These are phyloP conservation scores for Zygosaccharomyces gambellarensis DNA, from an alignment of 805 yeast species.

Conservation along the genomic window DNA sequence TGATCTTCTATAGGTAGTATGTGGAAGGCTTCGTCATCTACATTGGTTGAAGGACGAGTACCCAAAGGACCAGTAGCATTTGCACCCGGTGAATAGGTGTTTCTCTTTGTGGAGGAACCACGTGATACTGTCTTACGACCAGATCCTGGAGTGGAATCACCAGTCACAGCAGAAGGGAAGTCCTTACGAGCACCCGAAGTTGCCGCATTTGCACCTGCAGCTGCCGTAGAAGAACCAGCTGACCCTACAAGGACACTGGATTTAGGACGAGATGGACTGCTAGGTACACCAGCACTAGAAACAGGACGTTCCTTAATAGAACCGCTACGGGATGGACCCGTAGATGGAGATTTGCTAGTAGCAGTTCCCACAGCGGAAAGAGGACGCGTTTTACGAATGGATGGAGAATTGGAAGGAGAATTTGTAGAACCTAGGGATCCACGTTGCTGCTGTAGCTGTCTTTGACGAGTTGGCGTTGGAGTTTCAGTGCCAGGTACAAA, in stretches of 20 bases:
- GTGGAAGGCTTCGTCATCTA: slow-evolving; percentile 27
- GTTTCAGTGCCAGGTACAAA: neutral
- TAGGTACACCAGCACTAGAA: neutral
- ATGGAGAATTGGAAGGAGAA: neutral
- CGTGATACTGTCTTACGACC: neutral
- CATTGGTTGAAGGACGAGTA: slow-evolving; percentile 5
- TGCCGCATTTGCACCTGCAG: slow-evolving; percentile 14
- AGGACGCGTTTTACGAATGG: neutral
- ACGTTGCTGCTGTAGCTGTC: neutral
- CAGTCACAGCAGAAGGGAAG: neutral
- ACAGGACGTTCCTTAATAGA: neutral
- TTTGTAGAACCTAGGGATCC: neutral
- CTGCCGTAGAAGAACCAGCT: neutral
- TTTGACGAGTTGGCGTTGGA: neutral
- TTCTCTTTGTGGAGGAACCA: slow-evolving; percentile 4
- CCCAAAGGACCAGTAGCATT: slow-evolving; percentile 7
- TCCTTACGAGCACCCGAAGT: neutral
- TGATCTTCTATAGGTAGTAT: slow-evolving; percentile 39
- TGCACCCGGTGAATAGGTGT: slow-evolving; percentile 11
- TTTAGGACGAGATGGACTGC: neutral
- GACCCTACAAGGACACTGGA: neutral
- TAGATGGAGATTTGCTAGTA: neutral
- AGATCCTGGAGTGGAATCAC: neutral
- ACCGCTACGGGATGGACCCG: neutral
- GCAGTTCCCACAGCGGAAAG: neutral